Percentiles rank a stretch among this genome's conserved stretches.
phyloP scores from a whole-genome alignment of 768 basidiomycete species.

The Lentinula guzmanii region DNA sequence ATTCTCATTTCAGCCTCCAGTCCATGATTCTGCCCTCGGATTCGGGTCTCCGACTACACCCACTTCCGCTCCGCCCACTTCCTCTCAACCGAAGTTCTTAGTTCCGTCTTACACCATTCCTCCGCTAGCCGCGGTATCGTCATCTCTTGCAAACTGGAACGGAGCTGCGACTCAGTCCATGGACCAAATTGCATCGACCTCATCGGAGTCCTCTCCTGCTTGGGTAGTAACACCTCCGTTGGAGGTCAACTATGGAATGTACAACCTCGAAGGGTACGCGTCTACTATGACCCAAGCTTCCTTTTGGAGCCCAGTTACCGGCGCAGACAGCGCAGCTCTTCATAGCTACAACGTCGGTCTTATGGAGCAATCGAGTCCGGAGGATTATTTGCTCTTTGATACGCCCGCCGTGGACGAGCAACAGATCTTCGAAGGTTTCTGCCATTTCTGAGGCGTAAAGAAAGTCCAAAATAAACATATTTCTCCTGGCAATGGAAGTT shows the following conservation, averaged over 20 bases:
- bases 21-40: neutral
- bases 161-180: neutral
- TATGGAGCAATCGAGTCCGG: neutral
- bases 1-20: neutral
- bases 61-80: too few relatives aligned
- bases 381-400: neutral
- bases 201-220: neutral
- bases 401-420: neutral
- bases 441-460: neutral
- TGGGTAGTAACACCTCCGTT: neutral
- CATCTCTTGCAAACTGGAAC: slow-evolving; percentile 2
- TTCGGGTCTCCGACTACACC: neutral
- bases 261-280: neutral
- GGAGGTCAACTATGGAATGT: neutral
- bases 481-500: too few relatives aligned
- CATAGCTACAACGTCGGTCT: neutral
- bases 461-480: too few relatives aligned
- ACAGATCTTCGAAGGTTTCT: neutral
- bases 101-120: neutral
- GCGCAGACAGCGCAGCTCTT: neutral
- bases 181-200: neutral
- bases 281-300: neutral
- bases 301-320: neutral
- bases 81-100: neutral
- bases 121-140: neutral